Base-by-base conservation (phyloP, 345 rosid genomes). In the Psidium guajava region DNA sequence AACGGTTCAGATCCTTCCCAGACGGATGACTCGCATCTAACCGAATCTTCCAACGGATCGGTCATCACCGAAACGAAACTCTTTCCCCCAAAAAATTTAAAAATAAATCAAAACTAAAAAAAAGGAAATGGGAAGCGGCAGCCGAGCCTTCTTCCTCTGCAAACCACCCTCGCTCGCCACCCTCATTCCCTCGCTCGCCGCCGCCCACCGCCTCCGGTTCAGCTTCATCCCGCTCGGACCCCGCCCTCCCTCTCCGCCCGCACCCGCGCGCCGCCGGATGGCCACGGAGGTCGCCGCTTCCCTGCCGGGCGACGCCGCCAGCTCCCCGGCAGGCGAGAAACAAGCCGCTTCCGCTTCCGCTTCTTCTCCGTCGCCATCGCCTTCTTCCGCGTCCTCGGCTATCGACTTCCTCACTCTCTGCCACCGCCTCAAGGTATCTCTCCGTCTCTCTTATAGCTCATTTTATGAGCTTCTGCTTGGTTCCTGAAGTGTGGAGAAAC, bases 351-450 rank as follows among this genome's bases (percentile, higher is more conserved):
- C 86, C 56, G 64, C 89, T 11, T 83, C 88, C 7, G 75, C 89
- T 54, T 88, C 91, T 3, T 81, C 95, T 18, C 86, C 91, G 86
- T 88, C 94, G 11, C 93, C 98, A 21, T 51, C 89, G 83, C 64
- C 90, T 52, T 87, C 91, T 2, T 81, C 96, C 27, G 89, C 93
- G 85, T 87, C 95, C 20, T 94, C 98, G 44, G 98, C 94, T 11
- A 89, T 97, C 42, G 99, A 97, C 87, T 95, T 97, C 81, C 98
- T 97, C 90, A 88, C 98, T n/a, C 93, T 95, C 51, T 95, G 98
- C 82, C 94, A 95, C 91, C 94, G 93, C 82, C 98, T 97, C 85
- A 97, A 97, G 95, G 99, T 95, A 75, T 22, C 21, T n/a, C 50
- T 56, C n/a, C 83, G 28, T 52, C 24, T 52, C 57, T 57, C 56